Base-by-base conservation (phyloP, 176 grass and related monocot species). In the Bonia amplexicaulis region DNA sequence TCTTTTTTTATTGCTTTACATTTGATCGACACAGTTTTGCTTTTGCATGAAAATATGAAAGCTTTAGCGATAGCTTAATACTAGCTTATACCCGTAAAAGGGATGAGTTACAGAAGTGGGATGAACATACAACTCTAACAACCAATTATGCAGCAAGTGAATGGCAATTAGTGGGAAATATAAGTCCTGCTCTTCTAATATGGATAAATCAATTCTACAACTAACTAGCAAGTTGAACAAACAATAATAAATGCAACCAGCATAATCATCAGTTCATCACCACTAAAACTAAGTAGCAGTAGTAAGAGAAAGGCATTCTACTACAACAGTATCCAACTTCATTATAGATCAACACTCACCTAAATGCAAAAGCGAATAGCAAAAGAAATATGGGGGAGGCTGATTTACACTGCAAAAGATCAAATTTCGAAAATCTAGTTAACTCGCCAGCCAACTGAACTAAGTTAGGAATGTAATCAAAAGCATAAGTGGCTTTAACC, bases 311-410 rank as follows among this genome's bases (percentile, higher is more conserved):
- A 76, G 15, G 7, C 14, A 22, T 42, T 0, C 31, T 33, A 25
- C 8, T 44, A 55, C 22, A 85, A 17, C 46, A 57, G 83, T 33
- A 76, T 42, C 27, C 26, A 58, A 20, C 57, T 68, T 37, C 3
- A 16, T 61, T 13, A 61, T 8, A 83, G 51, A n/a, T 65, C 39
- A 74, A 71, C 58, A 81, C 79, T 94, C 88, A 96, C 97, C 97
- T 94, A 83, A 99, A 99, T 86, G 93, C 93, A 87, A 99, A 99
- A 65, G 97, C 97, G 57, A 99, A 99, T 44, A 99, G 57, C 83
- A 99, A 84, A 72, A 99, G 97, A 73, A 99, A 99, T 71, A 99
- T 92, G 5, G 97, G 97, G 9, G 97, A 92, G 42, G 93, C 97
- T 63, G 97, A 99, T 99, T 99, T 99, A 90, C 97, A 99, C 97